Evolutionary conservation across 495 filamentous ascomycete genomes (phyloP), one percentile per base, ranked within the genome.

Genomic region (Aspergillus cavernicola): DNA sequence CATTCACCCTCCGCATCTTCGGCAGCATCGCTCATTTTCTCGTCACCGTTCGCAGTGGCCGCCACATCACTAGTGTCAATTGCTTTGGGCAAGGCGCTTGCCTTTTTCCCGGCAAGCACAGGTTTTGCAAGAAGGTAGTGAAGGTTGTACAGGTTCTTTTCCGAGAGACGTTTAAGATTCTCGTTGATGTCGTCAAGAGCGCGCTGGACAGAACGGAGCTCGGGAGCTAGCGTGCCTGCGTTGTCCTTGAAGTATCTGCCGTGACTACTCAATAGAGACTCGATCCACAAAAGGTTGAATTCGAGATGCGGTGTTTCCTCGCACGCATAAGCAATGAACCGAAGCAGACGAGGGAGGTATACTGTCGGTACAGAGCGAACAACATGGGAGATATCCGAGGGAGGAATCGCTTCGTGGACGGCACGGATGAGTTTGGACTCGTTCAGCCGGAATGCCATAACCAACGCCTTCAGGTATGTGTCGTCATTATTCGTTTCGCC

Each of bases 361-460:
- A 95, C 88, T 0, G 78, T 78, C 6, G 93, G 93, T 36, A 97
- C 72, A 13, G 86, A 80, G 40, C 82, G 80, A 33, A 93, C 89
- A 1, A 96, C 86, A 41, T 93, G 80, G 12, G 79, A 53, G 52
- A 98, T 88, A 59, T 89, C 88, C 13, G 75, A 70, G 31, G 83
- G 76, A 15, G 95, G 92, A 32, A 90, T 87, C 2, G 80, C 76
- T 72, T 92, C 88, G 70, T 95, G 97, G 10, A 97, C 90, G 22
- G 81, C 81, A 52, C 85, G 84, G 43, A 96, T 81, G 20, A 97
- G 75, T 42, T 80, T 78, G 2, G 77, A 75, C 61, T 92, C 85
- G 70, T 95, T 96, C 33, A 98, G 80, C 1, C 93, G 87, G 78
- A 98, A 97, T 1, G 92, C 88, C 92, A 97, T 97, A 51, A 96